Conservation (phyloP, 768 basidiomycete genomes). For the Psilocybe sp. region DNA sequence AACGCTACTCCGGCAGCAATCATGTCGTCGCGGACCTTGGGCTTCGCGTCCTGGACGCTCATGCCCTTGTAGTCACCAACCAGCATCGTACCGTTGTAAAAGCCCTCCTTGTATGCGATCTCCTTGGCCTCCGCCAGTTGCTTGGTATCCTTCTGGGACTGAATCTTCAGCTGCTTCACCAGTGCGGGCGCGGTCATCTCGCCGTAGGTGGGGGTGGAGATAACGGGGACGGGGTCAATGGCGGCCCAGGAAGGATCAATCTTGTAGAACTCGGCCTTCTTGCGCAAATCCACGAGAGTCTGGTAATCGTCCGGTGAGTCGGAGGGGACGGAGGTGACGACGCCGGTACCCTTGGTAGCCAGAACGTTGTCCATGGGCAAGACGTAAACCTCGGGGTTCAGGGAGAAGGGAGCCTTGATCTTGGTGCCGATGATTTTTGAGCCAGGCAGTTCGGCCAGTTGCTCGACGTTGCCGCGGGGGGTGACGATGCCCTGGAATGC, state of each 20-base stretch:
- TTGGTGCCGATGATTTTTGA: slow-evolving; percentile 81
- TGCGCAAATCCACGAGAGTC: slow-evolving; percentile 86
- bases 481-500: slow-evolving; percentile 86
- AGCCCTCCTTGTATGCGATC: slow-evolving; percentile 97
- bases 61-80: slow-evolving; percentile 89
- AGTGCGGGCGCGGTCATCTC: slow-evolving; percentile 83
- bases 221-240: slow-evolving; percentile 82
- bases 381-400: slow-evolving; percentile 87
- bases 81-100: slow-evolving; percentile 91
- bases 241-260: slow-evolving; percentile 87
- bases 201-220: slow-evolving; percentile 90
- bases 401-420: slow-evolving; percentile 81
- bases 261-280: slow-evolving; percentile 96
- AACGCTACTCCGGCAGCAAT: slow-evolving; percentile 77
- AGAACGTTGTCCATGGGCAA: slow-evolving; percentile 99
- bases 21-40: slow-evolving; percentile 81
- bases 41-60: slow-evolving; percentile 88
- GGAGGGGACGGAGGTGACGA: slow-evolving; percentile 96
- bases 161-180: slow-evolving; percentile 88
- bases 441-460: slow-evolving; percentile 78
- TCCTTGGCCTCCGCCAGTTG: slow-evolving; percentile 96
- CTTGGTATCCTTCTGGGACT: slow-evolving; percentile 91
- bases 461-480: slow-evolving; percentile 66
- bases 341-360: slow-evolving; percentile 98
- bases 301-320: slow-evolving; percentile 97